These are phyloP conservation scores for Yarrowia alimentaria DNA, from an alignment of 805 yeast species.

Conservation along the genomic window DNA sequence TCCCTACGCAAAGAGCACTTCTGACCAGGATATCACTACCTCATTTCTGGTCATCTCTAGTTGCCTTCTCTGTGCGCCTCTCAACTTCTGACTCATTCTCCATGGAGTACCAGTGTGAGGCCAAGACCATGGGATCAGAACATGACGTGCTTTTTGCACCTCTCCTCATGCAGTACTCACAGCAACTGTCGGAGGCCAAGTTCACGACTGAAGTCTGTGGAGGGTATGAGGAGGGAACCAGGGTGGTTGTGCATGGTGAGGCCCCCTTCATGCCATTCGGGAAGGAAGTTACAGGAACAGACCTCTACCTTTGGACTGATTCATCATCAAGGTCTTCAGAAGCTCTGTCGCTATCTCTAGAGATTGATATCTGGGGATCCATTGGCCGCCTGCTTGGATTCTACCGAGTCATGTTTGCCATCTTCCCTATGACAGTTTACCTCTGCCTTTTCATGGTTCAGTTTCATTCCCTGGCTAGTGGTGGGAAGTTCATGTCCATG, in stretches of 20 bases:
- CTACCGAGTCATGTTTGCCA: constrained; percentile 67
- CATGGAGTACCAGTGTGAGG: constrained; percentile 27
- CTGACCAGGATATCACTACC: constrained; percentile 15
- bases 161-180: constrained; percentile 21
- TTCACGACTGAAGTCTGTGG: constrained; percentile 10
- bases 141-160: constrained; percentile 26
- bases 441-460: constrained; percentile 56
- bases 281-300: constrained; percentile 30
- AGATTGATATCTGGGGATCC: constrained; percentile 55
- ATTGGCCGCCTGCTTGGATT: constrained; percentile 65
- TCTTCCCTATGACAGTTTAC: constrained; percentile 62
- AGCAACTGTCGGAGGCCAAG: constrained; percentile 16
- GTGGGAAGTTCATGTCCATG: constrained; percentile 46
- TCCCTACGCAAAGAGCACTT: constrained; percentile 4
- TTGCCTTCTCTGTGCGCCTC: constrained; percentile 10
- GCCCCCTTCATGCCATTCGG: constrained; percentile 66
- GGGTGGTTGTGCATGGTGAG: constrained; percentile 56
- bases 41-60: constrained; percentile 20
- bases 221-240: constrained; percentile 5
- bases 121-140: constrained; percentile 21
- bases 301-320: constrained; percentile 36
- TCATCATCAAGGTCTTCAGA: constrained; percentile 16
- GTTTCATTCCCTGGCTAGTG: constrained; percentile 43
- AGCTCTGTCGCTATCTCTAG: constrained; percentile 32
- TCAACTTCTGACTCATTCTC: constrained; percentile 25